phyloP scores from a whole-genome alignment of 257 asterid genomes.

The Lithospermum erythrorhizon region DNA sequence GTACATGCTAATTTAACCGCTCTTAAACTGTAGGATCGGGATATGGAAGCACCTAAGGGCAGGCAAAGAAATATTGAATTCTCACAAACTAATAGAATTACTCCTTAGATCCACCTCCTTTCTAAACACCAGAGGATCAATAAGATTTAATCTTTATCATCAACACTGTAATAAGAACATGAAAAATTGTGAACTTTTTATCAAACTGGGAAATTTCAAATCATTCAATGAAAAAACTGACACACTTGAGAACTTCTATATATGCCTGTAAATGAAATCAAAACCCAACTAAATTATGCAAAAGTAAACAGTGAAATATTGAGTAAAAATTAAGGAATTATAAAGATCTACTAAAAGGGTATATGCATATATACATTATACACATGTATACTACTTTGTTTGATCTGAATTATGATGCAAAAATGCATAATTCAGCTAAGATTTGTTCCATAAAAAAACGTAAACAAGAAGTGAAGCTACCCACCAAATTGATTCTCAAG shows the following conservation, averaged over 20 bases:
- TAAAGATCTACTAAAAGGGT: conserved; percentile 12
- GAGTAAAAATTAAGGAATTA: not conserved
- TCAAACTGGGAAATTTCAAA: not conserved
- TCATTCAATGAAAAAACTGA: too few relatives aligned
- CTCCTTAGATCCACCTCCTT: conserved; percentile 24
- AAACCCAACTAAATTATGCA: conserved; percentile 3
- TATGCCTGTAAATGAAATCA: not conserved
- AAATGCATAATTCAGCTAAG: too few relatives aligned
- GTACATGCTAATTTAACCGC: too few relatives aligned
- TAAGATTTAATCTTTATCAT: too few relatives aligned
- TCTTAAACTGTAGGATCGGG: too few relatives aligned
- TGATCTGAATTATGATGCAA: too few relatives aligned
- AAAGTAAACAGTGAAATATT: not conserved
- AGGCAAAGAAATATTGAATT: too few relatives aligned
- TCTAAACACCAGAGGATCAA: not conserved
- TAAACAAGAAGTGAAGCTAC: conserved; percentile 28
- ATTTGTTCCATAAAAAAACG: too few relatives aligned
- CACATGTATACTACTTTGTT: too few relatives aligned
- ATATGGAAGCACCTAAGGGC: too few relatives aligned
- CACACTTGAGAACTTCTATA: not conserved
- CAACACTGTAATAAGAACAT: not conserved
- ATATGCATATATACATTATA: too few relatives aligned
- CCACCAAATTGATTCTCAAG: not conserved
- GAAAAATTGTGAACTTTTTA: not conserved
- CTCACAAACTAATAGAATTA: not conserved